Evolutionary conservation across 192 early-diverging fungal genomes (phyloP), one percentile per base, ranked within the genome.

Genomic region (Entrophospora sp.): DNA sequence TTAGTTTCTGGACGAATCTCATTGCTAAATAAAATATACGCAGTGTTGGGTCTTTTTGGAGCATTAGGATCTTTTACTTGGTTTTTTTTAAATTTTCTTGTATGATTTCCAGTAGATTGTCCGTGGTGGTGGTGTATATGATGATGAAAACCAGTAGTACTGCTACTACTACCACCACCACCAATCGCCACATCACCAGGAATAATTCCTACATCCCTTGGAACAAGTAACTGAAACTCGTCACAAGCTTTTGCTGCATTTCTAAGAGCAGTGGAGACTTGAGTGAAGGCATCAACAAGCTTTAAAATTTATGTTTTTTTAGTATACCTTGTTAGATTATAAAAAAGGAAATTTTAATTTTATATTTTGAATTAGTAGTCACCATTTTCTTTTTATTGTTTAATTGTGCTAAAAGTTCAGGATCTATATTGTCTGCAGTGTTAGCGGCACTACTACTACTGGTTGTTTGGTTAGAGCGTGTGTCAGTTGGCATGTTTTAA

Each of bases 11-110:
- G 64, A 51, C 94, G 82, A 77, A 85, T 87, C 64, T 85, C 92
- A 75, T 91, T 81, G 30, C 89, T 89, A 78, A 91, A 97, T 76
- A 91, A 80, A 79, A 97, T 87, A 82, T 91, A 97, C 18, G 91
- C 92, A 16, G 94, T 90, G 56, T 94, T 80, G 4, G 87, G 83
- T 79, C 89, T 89, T 83, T 97, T 97, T 77, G 94, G 94, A 14
- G 87, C 89, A 68, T 81, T 84, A 45, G 88, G 85, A 83, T 94
- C 89, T 85, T 96, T 94, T 9, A 20, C 25, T 6, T 66, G 51
- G 18, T 48, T 24, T 25, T 66, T 66, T 37, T 43, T 35, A 13
- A 37, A 36, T 40, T 53, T 66, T 37, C 64, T 63, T 49, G 25
- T 5, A 5, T 7, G 20, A 4, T 5, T 12, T 6, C 24, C 38